A percentile compares a stretch with the other conserved stretches of the same genome.
Evolutionary conservation across 129 eudicot species (phyloP).

Genomic region (Rutidosis leptorrhynchoides): DNA sequence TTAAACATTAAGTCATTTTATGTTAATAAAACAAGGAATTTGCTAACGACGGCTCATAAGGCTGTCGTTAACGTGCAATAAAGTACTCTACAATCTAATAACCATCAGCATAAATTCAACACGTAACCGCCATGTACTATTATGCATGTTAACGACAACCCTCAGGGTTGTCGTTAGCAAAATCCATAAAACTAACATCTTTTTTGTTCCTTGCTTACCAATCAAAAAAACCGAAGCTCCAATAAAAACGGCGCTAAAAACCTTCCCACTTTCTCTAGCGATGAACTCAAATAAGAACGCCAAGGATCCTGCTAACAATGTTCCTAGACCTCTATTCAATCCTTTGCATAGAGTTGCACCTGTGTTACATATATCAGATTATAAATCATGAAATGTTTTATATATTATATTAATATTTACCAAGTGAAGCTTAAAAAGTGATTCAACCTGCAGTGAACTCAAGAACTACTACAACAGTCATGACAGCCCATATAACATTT

Average conservation of each 20-base stretch:
- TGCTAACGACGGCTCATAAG: too few relatives aligned
- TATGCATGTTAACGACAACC: too few relatives aligned
- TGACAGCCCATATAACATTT: constrained; percentile 45
- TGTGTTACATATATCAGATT: constrained; percentile 6
- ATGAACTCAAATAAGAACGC: constrained; percentile 38
- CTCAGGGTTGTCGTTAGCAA: too few relatives aligned
- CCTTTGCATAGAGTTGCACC: constrained; percentile 49
- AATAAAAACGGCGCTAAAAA: constrained; percentile 36
- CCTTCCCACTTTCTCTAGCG: constrained; percentile 30
- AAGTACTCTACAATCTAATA: too few relatives aligned
- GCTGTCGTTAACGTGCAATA: too few relatives aligned
- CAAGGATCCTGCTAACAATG: constrained; percentile 34
- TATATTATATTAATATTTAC: too few relatives aligned
- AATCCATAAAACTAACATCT: too few relatives aligned
- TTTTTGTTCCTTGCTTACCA: constrained; percentile 22
- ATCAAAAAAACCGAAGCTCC: constrained; percentile 35
- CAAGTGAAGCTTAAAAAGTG: not conserved
- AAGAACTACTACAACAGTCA: constrained; percentile 45
- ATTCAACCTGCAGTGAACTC: constrained; percentile 45
- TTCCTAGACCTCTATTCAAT: constrained; percentile 44
- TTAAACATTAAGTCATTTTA: too few relatives aligned
- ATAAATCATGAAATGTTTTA: too few relatives aligned
- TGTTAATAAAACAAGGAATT: too few relatives aligned
- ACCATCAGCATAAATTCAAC: too few relatives aligned
- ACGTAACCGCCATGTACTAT: too few relatives aligned